Base-by-base conservation (phyloP, 1,284 basidiomycete genomes). In the Fomitopsis betulina region DNA sequence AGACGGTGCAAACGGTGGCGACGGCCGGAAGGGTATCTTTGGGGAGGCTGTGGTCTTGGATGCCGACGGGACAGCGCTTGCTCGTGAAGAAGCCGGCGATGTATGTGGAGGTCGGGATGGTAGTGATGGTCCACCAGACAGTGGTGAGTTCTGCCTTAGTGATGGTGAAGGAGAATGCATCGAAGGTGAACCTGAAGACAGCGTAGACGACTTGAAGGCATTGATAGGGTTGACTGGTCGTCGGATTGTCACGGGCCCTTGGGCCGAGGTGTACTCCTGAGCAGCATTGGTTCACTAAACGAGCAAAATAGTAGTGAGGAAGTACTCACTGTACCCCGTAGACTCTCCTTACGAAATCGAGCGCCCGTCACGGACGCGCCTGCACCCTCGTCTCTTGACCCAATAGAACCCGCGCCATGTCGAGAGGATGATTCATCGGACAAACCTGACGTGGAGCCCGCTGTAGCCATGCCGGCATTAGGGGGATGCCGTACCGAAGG, bases 151-250 rank as follows among this genome's bases (percentile, higher is more conserved):
- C 39, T 78, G 76, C 13, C 77, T 74, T 3, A 78, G 68, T 3
- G 80, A 80, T 3, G 79, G 75, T 0, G 79, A 79, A 0, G 79
- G 75, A 0, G 78, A 80, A 63, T 80, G 77, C 0, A 81, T 67
- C 2, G 79, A 80, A 0, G 79, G 79, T 54, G 71, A 80, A 7
- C 78, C 78, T 0, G 80, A 83, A 0, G 84, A 83, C 17, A 90
- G 74, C 0, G 87, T 86, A 49, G 82, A 82, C 4, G 84, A 81
- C 68, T 89, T 90, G 79, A 90, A 90, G 5, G 79, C 72, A 56
- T 76, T 79, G 33, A 85, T 73, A 30, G 74, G 76, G 0, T 82
- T 81, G 55, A 10, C 35, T 37, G 35, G 13, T 15, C 78, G 74
- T 10, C 85, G 78, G 43, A 86, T 85, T 1, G 81, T 79, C 17